Evolutionary conservation across 2,329 filamentous ascomycete genomes (phyloP).

Genomic region (Zasmidium citrigriseum): DNA sequence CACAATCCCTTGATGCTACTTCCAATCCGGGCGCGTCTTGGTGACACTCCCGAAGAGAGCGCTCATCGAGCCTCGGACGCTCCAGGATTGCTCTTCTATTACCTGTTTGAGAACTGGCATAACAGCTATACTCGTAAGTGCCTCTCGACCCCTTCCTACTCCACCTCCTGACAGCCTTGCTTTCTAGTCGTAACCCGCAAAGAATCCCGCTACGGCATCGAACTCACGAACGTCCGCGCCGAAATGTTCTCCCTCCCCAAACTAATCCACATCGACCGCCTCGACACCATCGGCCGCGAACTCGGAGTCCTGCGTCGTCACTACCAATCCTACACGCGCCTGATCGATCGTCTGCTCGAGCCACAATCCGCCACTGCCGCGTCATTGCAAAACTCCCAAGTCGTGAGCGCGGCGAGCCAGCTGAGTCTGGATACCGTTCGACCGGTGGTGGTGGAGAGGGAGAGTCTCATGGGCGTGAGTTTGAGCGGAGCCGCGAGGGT

Average conservation of each 20-base stretch:
- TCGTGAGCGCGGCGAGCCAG: conserved; percentile 29
- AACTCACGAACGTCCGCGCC: conserved; percentile 47
- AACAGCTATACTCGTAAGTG: conserved; percentile 52
- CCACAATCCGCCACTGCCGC: conserved; percentile 46
- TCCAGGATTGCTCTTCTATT: conserved; percentile 65
- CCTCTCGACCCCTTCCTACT: neutral
- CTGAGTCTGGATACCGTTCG: conserved; percentile 27
- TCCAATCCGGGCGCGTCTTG: conserved; percentile 47
- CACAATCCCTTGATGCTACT: conserved; percentile 44
- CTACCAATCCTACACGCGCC: conserved; percentile 61
- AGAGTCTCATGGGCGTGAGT: conserved; percentile 46
- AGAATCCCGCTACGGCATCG: conserved; percentile 48
- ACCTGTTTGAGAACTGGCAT: conserved; percentile 67
- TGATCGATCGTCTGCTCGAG: conserved; percentile 60
- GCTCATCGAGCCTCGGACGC: conserved; percentile 53
- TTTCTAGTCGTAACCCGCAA: conserved; percentile 49
- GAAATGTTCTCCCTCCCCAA: conserved; percentile 57
- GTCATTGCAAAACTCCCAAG: conserved; percentile 46
- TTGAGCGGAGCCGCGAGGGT: conserved; percentile 54
- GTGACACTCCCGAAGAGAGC: conserved; percentile 47
- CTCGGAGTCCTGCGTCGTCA: conserved; percentile 62
- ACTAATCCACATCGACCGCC: conserved; percentile 49
- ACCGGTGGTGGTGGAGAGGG: conserved; percentile 28
- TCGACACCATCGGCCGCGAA: conserved; percentile 63
- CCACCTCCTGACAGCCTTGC: neutral